phyloP scores from a whole-genome alignment of 441 rosid species.

The Daphne laureola region DNA sequence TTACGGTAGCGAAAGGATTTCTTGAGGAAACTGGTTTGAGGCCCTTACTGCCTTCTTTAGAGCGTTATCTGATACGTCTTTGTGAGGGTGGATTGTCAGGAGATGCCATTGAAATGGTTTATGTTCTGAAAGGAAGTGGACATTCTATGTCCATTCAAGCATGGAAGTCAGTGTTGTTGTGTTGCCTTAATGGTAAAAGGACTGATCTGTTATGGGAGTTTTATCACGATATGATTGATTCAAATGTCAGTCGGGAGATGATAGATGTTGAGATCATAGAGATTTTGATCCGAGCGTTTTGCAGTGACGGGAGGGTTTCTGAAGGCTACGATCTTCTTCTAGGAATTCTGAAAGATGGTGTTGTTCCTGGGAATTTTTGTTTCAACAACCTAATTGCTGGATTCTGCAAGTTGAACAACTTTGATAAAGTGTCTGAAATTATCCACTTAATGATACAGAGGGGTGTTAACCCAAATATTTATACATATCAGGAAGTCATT shows the following conservation, averaged over 20 bases:
- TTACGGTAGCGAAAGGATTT: conserved; percentile 32
- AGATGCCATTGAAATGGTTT: conserved; percentile 33
- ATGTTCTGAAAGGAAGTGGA: conserved; percentile 25
- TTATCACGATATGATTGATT: conserved; percentile 40
- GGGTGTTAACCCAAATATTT: conserved; percentile 24
- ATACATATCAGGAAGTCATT: conserved; percentile 36
- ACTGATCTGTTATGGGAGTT: conserved; percentile 50
- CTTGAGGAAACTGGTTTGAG: conserved; percentile 28
- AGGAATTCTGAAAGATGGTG: conserved; percentile 34
- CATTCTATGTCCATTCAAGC: conserved; percentile 21
- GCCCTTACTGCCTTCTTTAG: conserved; percentile 28
- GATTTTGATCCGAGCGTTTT: conserved; percentile 52
- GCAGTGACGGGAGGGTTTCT: conserved; percentile 30
- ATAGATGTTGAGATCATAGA: conserved; percentile 32
- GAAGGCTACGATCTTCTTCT: conserved; percentile 53
- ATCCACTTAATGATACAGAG: conserved; percentile 39
- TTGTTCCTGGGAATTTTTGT: conserved; percentile 22
- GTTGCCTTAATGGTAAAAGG: conserved; percentile 37
- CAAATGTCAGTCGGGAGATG: conserved; percentile 23
- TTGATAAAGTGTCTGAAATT: conserved; percentile 33
- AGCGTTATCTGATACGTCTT: conserved; percentile 42
- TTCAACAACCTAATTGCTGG: conserved; percentile 31
- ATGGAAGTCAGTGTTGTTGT: conserved; percentile 41
- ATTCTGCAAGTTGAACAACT: conserved; percentile 22
- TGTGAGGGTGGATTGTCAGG: conserved; percentile 35